Percentiles rank a stretch among this genome's conserved stretches.
phyloP scores from a whole-genome alignment of 768 basidiomycete species.

The Steccherinum ochraceum region DNA sequence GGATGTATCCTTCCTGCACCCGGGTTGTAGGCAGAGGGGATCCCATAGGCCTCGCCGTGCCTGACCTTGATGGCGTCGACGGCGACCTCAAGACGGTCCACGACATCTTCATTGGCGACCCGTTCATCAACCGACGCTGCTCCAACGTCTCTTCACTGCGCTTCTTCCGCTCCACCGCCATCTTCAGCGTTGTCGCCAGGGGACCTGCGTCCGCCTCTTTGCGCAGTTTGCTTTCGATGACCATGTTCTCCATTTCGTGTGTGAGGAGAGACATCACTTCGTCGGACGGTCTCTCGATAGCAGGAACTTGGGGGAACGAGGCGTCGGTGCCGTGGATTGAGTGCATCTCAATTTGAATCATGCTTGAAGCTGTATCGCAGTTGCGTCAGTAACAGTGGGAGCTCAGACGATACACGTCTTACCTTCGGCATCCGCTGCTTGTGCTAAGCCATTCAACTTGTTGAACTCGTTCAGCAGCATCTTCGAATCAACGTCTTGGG shows the following conservation, averaged over 20 bases:
- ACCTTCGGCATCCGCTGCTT: no score
- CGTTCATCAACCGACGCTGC: slow-evolving; percentile 1
- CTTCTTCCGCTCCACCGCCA: neutral
- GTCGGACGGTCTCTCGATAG: slow-evolving; percentile 23
- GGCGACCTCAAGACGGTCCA: no score
- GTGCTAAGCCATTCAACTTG: no score
- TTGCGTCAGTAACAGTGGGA: slow-evolving; percentile 30
- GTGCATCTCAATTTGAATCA: slow-evolving; percentile 49
- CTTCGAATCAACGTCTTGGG: slow-evolving; percentile 16
- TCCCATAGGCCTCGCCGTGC: neutral
- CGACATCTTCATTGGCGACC: neutral
- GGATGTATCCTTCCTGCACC: neutral
- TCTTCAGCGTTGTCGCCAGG: slow-evolving; percentile 37
- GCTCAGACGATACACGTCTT: neutral
- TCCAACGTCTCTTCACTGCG: slow-evolving; percentile 12
- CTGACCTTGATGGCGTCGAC: neutral
- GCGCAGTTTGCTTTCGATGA: slow-evolving; percentile 58
- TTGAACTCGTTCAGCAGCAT: neutral
- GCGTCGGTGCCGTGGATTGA: slow-evolving; percentile 35
- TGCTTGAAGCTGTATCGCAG: no score
- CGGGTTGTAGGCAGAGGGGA: neutral
- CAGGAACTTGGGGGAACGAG: slow-evolving; percentile 31
- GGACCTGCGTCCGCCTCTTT: slow-evolving; percentile 46
- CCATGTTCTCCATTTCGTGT: slow-evolving; percentile 57
- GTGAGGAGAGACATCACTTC: slow-evolving; percentile 36